Base-by-base conservation (phyloP, 2,329 filamentous ascomycete genomes). In the Aspergillus hiratsukae region DNA sequence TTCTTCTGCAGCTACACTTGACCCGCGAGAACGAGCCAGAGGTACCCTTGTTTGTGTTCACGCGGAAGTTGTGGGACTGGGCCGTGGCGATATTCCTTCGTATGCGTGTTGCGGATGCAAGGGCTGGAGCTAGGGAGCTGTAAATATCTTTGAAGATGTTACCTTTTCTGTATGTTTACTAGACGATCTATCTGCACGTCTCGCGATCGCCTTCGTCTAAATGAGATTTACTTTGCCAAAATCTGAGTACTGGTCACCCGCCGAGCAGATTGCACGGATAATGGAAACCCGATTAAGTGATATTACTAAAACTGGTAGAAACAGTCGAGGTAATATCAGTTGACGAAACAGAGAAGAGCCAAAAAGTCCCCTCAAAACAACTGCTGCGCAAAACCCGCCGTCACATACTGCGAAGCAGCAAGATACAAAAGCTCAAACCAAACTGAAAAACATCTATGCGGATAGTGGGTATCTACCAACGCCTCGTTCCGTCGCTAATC, bases 1-100 rank as follows among this genome's bases (percentile, higher is more conserved):
- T 91, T 51, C 78, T 91, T 21, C 74, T 84, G 9, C 86, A 90
- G 68, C 79, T 89, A 54, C 86, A 91, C 69, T 73, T 82, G 55
- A 83, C 81, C 57, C 80, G 84, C 27, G 77, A 82, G 54, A 82
- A 86, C 60, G 85, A 87, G 67, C 81, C 83, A 8, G 76, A 83
- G 53, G 80, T 87, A 53, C 85, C 85, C 1, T 68, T 86, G 25
- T 76, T 85, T 55, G 74, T 77, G 19, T 74, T 81, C 70, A 77
- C 75, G 46, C 74, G 63, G 67, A 79, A 68, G 54, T 57, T 76
- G 37, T 74, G 74, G 70, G 69, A 76, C 46, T 70, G 69, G 65
- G 66, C 71, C 4, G 66, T 71, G 31, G 59, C 65, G 10, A 69
- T 71, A 19, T 72, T 71, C 48, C 59, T 71, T 21, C 68, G 68